These are phyloP conservation scores for Marsdenia floribunda DNA, from an alignment of 257 asterid species.

Conservation along the genomic window DNA sequence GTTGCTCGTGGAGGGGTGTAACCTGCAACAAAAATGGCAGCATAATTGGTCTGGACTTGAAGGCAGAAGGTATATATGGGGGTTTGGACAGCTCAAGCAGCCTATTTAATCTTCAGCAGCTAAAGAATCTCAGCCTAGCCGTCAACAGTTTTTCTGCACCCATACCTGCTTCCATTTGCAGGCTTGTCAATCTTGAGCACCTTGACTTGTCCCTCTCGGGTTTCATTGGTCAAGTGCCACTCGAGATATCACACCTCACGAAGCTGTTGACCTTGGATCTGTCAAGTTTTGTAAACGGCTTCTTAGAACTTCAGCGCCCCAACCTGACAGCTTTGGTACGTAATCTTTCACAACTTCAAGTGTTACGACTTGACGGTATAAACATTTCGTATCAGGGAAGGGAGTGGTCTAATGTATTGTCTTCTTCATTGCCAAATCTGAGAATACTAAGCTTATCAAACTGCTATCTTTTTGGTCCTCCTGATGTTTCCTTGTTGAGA, in stretches of 20 bases:
- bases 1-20: neutral
- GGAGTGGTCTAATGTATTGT: conserved; percentile 9
- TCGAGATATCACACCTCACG: conserved; percentile 31
- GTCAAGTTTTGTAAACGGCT: neutral
- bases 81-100: conserved; percentile 31
- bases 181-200: conserved; percentile 32
- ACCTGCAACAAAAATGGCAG: neutral
- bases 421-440: conserved; percentile 5
- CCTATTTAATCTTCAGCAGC: conserved; percentile 37
- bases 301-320: neutral
- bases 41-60: neutral
- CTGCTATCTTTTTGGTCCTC: conserved; percentile 13
- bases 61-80: neutral
- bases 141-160: conserved; percentile 27
- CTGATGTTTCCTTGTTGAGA: conserved; percentile 9
- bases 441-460: neutral
- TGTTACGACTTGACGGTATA: neutral
- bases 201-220: conserved; percentile 53
- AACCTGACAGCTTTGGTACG: neutral
- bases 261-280: conserved; percentile 36
- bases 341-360: neutral
- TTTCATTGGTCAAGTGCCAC: conserved; percentile 38
- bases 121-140: conserved; percentile 45
- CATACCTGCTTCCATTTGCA: conserved; percentile 39
- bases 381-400: conserved; percentile 9